Evolutionary conservation across 164 flowering plant species (phyloP).

Genomic region (Stephania yunnanensis): DNA sequence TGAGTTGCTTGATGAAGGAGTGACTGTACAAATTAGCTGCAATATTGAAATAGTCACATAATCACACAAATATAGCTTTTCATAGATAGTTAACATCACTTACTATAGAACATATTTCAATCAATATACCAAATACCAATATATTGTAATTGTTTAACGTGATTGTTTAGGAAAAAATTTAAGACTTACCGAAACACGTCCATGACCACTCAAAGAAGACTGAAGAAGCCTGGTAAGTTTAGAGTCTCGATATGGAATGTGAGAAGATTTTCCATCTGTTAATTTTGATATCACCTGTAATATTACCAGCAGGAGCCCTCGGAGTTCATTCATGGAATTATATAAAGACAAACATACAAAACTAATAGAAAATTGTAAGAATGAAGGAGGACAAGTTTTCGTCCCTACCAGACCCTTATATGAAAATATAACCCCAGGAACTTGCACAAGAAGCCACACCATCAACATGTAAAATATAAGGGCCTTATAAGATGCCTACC

Average conservation of each 20-base stretch:
- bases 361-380: background rate
- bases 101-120: background rate
- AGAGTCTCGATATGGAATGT: conserved; percentile 92
- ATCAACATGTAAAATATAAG: background rate
- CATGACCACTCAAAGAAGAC: conserved; percentile 95
- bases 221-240: conserved; percentile 95
- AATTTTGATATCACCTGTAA: conserved; percentile 90
- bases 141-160: conserved; percentile 2
- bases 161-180: background rate
- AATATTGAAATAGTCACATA: background rate
- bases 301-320: conserved; percentile 9
- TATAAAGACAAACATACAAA: background rate
- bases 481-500: background rate
- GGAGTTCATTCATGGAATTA: conserved; percentile 3
- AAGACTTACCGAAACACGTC: conserved; percentile 84
- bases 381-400: too few species aligned
- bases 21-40: conserved; percentile 95
- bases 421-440: background rate
- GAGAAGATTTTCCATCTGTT: conserved; percentile 81
- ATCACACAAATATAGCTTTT: background rate
- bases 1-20: conserved; percentile 90
- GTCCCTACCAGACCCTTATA: background rate
- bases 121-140: background rate
- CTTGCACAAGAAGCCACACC: too few species aligned
- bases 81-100: background rate